phyloP scores from a whole-genome alignment of 202 grass and related monocot species.

The Hordeum pubiflorum region DNA sequence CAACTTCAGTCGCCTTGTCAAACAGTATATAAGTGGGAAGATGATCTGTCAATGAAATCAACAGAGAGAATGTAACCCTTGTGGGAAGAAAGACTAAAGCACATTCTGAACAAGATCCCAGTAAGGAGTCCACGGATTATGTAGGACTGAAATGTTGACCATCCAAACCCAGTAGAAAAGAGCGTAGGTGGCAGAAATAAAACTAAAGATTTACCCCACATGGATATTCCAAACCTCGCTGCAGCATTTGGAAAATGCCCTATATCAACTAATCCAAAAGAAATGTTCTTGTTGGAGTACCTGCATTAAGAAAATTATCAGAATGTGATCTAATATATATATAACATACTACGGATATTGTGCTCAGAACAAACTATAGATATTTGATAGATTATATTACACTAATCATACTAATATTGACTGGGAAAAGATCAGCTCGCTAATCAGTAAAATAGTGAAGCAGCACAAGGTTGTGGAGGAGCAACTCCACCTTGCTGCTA shows the following conservation, averaged over 20 bases:
- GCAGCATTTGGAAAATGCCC: constrained; percentile 97
- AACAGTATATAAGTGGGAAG: constrained; percentile 95
- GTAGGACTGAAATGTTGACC: neutral
- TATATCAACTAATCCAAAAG: constrained; percentile 92
- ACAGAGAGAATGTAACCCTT: constrained; percentile 1
- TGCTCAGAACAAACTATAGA: constrained; percentile 12
- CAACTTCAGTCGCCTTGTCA: constrained; percentile 71
- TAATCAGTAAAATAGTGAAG: constrained; percentile 1
- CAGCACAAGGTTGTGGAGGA: too few relatives aligned
- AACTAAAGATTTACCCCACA: constrained; percentile 52
- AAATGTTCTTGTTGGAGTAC: constrained; percentile 88
- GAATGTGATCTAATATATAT: neutral
- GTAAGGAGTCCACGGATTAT: constrained; percentile 3
- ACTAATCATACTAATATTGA: constrained; percentile 12
- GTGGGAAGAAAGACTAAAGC: neutral
- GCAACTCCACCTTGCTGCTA: too few relatives aligned
- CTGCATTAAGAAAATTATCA: constrained; percentile 35
- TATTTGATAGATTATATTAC: constrained; percentile 15
- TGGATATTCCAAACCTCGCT: constrained; percentile 85
- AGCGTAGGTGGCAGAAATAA: neutral
- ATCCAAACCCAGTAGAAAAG: constrained; percentile 9
- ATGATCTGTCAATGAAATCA: constrained; percentile 60
- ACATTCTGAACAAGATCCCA: constrained; percentile 3
- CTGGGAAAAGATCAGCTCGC: constrained; percentile 4
- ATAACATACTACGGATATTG: neutral